Evolutionary conservation across 2,329 filamentous ascomycete genomes (phyloP).

Genomic region (Ophiostoma novo-ulmi): DNA sequence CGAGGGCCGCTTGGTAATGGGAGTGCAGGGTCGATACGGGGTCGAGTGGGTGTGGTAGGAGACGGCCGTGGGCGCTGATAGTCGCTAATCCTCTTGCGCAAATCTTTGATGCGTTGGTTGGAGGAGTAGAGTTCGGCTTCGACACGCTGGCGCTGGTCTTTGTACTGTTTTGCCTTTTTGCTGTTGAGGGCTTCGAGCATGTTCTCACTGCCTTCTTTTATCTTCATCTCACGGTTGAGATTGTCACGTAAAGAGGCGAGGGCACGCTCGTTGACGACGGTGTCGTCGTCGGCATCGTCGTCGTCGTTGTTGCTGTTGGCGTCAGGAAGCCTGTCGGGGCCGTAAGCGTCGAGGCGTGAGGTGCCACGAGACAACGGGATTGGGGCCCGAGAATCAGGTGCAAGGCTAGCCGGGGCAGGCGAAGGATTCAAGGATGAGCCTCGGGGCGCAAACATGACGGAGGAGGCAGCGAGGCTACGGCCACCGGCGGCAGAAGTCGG

Average conservation of each 20-base stretch:
- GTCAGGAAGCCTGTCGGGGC: conserved; percentile 58
- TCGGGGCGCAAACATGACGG: conserved; percentile 60
- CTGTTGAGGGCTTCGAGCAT: conserved; percentile 89
- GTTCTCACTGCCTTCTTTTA: conserved; percentile 96
- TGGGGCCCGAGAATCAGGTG: conserved; percentile 73
- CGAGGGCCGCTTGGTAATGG: conserved; percentile 44
- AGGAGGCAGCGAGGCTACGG: conserved; percentile 49
- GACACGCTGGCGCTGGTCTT: conserved; percentile 71
- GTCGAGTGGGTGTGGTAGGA: conserved; percentile 50
- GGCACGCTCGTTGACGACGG: conserved; percentile 56
- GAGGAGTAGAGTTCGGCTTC: conserved; percentile 88
- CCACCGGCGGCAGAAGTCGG: conserved; percentile 24
- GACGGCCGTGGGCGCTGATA: conserved; percentile 48
- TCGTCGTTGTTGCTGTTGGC: conserved; percentile 41
- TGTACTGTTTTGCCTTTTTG: conserved; percentile 93
- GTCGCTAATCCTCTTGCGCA: conserved; percentile 57
- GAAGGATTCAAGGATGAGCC: conserved; percentile 66
- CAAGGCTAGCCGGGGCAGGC: conserved; percentile 78
- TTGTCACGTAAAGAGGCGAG: conserved; percentile 73
- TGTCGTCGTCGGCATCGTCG: conserved; percentile 21
- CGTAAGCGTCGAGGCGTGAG: conserved; percentile 49
- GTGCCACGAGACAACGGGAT: conserved; percentile 61
- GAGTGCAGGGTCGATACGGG: conserved; percentile 43
- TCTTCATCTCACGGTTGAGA: conserved; percentile 93
- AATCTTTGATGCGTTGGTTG: conserved; percentile 63